A percentile compares a stretch with the other conserved stretches of the same genome.
Conservation (phyloP, 768 basidiomycete species). For the Crassisporium funariophilum region DNA sequence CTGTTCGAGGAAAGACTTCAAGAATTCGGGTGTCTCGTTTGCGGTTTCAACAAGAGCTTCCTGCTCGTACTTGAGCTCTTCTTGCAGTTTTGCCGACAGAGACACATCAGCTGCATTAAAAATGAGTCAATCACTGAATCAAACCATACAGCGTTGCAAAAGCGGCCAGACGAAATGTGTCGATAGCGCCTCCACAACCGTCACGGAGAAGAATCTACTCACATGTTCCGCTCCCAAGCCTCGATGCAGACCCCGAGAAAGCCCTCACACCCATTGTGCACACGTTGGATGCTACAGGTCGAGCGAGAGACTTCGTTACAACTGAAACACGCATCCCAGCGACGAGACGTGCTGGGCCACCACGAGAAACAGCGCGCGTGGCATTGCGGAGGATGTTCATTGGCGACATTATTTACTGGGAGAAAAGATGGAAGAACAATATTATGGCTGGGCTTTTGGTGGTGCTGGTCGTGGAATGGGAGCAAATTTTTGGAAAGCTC, state of each 20-base stretch:
- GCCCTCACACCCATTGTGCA: constrained; percentile 32
- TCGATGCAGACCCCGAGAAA: constrained; percentile 48
- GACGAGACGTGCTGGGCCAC: constrained; percentile 38
- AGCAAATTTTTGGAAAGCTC: no score
- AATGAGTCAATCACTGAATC: constrained; percentile 5
- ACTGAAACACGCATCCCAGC: constrained; percentile 32
- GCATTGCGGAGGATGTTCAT: neutral
- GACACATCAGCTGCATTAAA: constrained; percentile 62
- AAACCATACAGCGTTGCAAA: neutral
- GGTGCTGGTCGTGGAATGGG: no score
- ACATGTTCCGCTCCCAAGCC: constrained; percentile 50
- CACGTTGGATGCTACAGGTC: constrained; percentile 14
- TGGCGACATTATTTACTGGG: no score
- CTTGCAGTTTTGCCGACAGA: constrained; percentile 71
- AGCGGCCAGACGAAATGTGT: no score
- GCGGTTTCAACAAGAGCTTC: constrained; percentile 46
- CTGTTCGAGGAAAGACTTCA: constrained; percentile 71
- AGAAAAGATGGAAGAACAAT: no score
- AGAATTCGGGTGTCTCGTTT: constrained; percentile 63
- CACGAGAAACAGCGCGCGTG: constrained; percentile 50
- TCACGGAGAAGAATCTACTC: constrained; percentile 21
- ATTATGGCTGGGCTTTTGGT: no score
- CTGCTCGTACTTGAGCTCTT: constrained; percentile 87
- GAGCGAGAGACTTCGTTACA: constrained; percentile 17
- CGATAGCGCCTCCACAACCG: no score